Percentiles rank a stretch among this genome's conserved stretches.
Evolutionary conservation across 1,284 basidiomycete genomes (phyloP).

Genomic region (Rhodotorula sp.): DNA sequence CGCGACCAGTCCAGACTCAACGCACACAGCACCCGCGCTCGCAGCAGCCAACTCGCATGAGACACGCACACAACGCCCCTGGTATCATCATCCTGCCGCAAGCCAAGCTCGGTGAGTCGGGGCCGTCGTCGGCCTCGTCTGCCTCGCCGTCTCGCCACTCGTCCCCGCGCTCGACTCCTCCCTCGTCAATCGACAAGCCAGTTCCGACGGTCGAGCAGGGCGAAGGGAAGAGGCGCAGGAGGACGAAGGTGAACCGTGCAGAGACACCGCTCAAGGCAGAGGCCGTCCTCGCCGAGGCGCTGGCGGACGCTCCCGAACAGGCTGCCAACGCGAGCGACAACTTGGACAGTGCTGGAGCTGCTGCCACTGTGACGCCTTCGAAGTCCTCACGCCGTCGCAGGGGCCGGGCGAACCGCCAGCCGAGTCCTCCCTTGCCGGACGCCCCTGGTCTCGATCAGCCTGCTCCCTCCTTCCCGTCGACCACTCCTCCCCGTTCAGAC

Average conservation of each 20-base stretch:
- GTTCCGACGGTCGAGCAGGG: neutral
- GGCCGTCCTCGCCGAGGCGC: neutral
- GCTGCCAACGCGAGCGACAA: neutral
- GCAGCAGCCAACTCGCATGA: conserved; percentile 3
- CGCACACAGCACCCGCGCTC: neutral
- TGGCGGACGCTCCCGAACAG: neutral
- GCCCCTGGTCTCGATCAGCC: neutral
- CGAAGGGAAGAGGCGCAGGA: neutral
- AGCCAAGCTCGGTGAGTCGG: neutral
- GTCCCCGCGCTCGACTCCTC: neutral
- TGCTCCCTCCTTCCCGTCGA: conserved; percentile 8
- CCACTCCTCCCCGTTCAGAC: conserved; percentile 14
- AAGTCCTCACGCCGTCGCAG: conserved; percentile 14
- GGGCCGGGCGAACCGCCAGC: conserved; percentile 8
- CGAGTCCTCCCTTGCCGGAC: conserved; percentile 21
- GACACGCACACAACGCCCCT: neutral
- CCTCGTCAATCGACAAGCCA: neutral
- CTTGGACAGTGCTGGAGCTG: neutral
- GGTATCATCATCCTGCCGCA: conserved; percentile 27
- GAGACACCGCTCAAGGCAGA: conserved; percentile 1
- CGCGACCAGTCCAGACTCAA: neutral
- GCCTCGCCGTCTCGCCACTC: neutral
- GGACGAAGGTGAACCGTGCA: conserved; percentile 1
- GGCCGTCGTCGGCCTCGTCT: neutral
- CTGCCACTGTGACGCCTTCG: neutral